Evolutionary conservation across 176 grass and related monocot species (phyloP).

Genomic region (Eleusine coracana): DNA sequence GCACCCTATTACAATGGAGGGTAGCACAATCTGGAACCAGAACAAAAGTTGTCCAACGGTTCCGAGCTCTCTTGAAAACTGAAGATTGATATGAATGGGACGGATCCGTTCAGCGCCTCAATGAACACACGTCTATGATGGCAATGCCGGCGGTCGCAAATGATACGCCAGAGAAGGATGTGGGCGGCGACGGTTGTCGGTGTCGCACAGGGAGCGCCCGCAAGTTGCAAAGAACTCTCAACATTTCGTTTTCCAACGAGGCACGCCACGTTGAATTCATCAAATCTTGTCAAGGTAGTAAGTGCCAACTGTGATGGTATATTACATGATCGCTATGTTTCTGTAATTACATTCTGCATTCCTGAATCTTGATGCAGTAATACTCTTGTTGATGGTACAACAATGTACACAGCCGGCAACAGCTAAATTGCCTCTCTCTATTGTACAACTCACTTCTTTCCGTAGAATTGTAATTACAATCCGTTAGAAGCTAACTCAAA

Average conservation of each 20-base stretch:
- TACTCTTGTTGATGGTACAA: constrained; percentile 25
- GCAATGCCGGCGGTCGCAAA: not conserved
- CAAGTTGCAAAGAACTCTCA: not conserved
- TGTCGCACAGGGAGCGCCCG: not conserved
- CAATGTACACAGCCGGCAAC: constrained; percentile 50
- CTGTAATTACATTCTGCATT: constrained; percentile 29
- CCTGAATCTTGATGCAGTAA: constrained; percentile 1
- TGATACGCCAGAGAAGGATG: not conserved
- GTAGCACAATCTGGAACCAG: too few species aligned
- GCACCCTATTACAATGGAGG: too few species aligned
- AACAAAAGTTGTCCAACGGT: too few species aligned
- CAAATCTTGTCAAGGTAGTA: not conserved
- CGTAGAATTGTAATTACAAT: constrained; percentile 32
- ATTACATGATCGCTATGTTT: not conserved
- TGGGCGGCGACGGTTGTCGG: not conserved
- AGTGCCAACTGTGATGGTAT: not conserved
- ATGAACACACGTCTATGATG: not conserved
- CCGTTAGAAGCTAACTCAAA: constrained; percentile 40
- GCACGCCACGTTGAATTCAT: not conserved
- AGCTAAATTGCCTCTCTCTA: constrained; percentile 48
- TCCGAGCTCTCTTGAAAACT: too few species aligned
- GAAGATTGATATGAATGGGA: too few species aligned
- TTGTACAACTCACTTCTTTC: constrained; percentile 39
- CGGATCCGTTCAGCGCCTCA: not conserved
- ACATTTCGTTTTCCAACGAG: not conserved